These are phyloP conservation scores for Diospyros lotus DNA, from an alignment of 148 eudicot species.

Conservation along the genomic window DNA sequence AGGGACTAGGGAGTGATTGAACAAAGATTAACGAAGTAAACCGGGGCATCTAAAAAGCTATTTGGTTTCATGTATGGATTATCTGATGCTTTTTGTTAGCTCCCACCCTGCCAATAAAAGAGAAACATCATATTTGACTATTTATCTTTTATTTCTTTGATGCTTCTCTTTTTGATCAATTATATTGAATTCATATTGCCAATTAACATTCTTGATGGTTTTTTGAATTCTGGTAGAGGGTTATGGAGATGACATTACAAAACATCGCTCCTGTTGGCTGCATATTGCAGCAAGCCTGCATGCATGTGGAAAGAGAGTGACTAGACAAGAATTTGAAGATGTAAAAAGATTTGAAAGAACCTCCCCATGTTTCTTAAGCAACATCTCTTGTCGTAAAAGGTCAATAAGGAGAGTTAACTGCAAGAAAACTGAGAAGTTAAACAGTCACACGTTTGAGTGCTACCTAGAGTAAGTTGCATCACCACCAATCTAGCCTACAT, in stretches of 20 bases:
- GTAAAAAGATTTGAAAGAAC: not conserved
- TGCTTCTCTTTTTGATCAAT: no score
- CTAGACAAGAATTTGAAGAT: slow-evolving; percentile 6
- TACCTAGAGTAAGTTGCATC: slow-evolving; percentile 45
- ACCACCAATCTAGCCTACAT: not conserved
- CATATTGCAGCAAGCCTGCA: slow-evolving; percentile 18
- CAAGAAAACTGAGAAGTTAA: slow-evolving; percentile 23
- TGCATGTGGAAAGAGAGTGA: not conserved
- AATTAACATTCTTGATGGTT: not conserved
- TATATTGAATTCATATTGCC: no score
- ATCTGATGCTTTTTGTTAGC: no score
- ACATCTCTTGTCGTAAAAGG: slow-evolving; percentile 11
- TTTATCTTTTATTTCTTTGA: no score
- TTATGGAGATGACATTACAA: slow-evolving; percentile 15
- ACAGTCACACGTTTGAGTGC: slow-evolving; percentile 26
- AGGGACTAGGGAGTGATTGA: no score
- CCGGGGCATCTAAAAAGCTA: no score
- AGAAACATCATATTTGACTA: no score
- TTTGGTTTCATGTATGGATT: no score
- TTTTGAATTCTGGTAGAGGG: slow-evolving; percentile 14
- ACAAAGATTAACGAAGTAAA: no score
- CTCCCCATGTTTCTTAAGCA: slow-evolving; percentile 14
- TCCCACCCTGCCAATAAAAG: no score
- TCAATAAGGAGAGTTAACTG: slow-evolving; percentile 8
- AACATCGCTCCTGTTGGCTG: slow-evolving; percentile 24